phyloP scores from a whole-genome alignment of 192 early-diverging fungal genomes.

The Jimgerdemannia flammicorona region DNA sequence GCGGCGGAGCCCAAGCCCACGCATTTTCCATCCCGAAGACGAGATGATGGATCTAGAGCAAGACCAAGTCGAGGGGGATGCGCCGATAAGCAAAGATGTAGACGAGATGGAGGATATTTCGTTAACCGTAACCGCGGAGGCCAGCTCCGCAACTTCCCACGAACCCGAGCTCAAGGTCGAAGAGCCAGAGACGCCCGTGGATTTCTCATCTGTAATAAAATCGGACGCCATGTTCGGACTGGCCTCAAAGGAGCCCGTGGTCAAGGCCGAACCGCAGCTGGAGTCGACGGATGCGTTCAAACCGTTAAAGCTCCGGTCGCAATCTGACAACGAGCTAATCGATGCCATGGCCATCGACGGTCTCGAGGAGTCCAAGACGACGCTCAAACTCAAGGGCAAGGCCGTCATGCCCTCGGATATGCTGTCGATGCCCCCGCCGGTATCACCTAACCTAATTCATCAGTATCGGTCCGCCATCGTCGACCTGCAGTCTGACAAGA shows the following conservation, averaged over 20 bases:
- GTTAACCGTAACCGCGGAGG: constrained; percentile 6
- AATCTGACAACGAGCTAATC: background rate
- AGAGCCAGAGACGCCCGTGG: background rate
- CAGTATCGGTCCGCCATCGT: constrained; percentile 30
- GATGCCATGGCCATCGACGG: background rate
- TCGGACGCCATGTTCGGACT: background rate
- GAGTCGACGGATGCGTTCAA: background rate
- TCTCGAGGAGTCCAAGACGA: background rate
- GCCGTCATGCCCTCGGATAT: background rate
- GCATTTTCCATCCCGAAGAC: background rate
- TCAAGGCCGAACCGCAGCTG: background rate
- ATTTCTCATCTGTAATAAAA: background rate
- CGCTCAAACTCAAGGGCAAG: background rate
- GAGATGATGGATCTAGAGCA: constrained; percentile 15
- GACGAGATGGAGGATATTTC: constrained; percentile 21
- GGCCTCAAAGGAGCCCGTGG: background rate
- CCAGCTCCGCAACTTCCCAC: background rate
- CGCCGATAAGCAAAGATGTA: constrained; percentile 13
- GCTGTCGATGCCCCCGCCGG: constrained; percentile 34
- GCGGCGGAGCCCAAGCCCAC: background rate
- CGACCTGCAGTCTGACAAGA: constrained; percentile 26
- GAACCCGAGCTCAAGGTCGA: background rate
- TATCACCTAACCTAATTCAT: constrained; percentile 36
- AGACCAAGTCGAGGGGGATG: constrained; percentile 23
- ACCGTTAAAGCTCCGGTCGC: background rate